These are phyloP conservation scores for Spirogloea muscicola DNA, from an alignment of 139 green algal species.

Conservation along the genomic window DNA sequence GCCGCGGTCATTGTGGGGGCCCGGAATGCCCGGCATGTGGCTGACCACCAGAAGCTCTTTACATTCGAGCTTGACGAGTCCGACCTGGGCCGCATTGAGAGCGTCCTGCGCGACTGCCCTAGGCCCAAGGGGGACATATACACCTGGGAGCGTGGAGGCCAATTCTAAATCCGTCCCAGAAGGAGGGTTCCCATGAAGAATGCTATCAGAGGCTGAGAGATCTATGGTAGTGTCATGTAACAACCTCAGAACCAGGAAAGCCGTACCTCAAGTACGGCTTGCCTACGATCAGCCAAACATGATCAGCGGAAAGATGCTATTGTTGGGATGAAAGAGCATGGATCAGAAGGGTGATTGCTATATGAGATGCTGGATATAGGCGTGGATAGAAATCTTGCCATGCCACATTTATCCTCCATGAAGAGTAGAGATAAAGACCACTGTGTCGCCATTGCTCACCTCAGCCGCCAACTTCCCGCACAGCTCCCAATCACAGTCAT, in stretches of 20 bases:
- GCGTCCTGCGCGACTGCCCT: constrained; percentile 55
- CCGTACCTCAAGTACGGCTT: too few species aligned
- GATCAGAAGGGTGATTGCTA: too few species aligned
- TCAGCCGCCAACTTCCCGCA: constrained; percentile 65
- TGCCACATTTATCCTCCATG: constrained; percentile 86
- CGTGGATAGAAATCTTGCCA: too few species aligned
- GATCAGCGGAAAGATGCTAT: too few species aligned
- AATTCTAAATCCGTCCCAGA: not conserved
- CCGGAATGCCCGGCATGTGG: constrained; percentile 65
- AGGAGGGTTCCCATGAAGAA: too few species aligned
- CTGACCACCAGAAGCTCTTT: constrained; percentile 63
- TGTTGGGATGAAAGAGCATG: too few species aligned
- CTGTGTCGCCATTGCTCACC: constrained; percentile 67
- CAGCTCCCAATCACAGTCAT: constrained; percentile 93
- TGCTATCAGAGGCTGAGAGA: too few species aligned
- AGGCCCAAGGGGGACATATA: constrained; percentile 67
- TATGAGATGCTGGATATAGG: too few species aligned
- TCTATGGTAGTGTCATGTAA: too few species aligned
- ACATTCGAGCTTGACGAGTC: constrained; percentile 60
- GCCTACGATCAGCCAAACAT: too few species aligned
- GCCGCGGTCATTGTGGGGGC: constrained; percentile 65
- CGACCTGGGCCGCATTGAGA: constrained; percentile 61
- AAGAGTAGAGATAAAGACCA: constrained; percentile 91
- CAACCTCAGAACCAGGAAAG: too few species aligned
- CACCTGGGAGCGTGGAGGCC: constrained; percentile 2